These are phyloP conservation scores for Ajuga reptans DNA, from an alignment of 305 asterid species.

Conservation along the genomic window DNA sequence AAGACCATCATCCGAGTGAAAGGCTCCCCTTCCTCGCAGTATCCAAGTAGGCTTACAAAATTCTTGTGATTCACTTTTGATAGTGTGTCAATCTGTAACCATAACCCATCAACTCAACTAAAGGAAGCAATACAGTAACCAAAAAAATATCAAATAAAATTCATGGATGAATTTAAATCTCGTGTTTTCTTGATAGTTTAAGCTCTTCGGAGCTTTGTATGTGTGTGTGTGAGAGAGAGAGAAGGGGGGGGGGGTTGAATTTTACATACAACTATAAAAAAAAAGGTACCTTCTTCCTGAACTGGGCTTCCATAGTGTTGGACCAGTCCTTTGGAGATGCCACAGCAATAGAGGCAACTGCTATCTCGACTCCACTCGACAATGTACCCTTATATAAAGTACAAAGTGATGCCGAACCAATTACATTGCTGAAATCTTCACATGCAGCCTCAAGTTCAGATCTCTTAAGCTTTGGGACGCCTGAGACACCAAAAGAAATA, in stretches of 20 bases:
- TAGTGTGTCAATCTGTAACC: slow-evolving; percentile 41
- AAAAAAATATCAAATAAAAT: no score
- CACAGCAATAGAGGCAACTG: slow-evolving; percentile 53
- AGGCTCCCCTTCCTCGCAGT: slow-evolving; percentile 64
- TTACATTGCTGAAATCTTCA: slow-evolving; percentile 90
- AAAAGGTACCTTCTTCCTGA: slow-evolving; percentile 59
- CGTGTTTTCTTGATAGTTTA: background rate
- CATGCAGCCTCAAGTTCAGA: slow-evolving; percentile 79
- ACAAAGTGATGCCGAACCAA: slow-evolving; percentile 56
- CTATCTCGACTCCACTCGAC: slow-evolving; percentile 86
- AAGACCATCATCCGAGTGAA: slow-evolving; percentile 93
- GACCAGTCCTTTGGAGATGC: slow-evolving; percentile 74
- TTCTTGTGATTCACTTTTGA: slow-evolving; percentile 87
- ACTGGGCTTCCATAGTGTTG: slow-evolving; percentile 47
- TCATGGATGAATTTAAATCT: no score
- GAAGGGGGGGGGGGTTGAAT: no score
- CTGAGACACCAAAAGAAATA: slow-evolving; percentile 25
- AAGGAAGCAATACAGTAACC: background rate
- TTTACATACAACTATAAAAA: slow-evolving; percentile 24
- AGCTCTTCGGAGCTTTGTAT: no score
- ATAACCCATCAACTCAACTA: slow-evolving; percentile 2
- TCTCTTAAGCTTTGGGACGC: slow-evolving; percentile 80
- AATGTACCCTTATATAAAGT: slow-evolving; percentile 76
- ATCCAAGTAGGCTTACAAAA: slow-evolving; percentile 73
- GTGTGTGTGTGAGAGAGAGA: no score